These are phyloP conservation scores for Saccharomycopsis sp. DNA, from an alignment of 805 yeast genomes.

Conservation along the genomic window DNA sequence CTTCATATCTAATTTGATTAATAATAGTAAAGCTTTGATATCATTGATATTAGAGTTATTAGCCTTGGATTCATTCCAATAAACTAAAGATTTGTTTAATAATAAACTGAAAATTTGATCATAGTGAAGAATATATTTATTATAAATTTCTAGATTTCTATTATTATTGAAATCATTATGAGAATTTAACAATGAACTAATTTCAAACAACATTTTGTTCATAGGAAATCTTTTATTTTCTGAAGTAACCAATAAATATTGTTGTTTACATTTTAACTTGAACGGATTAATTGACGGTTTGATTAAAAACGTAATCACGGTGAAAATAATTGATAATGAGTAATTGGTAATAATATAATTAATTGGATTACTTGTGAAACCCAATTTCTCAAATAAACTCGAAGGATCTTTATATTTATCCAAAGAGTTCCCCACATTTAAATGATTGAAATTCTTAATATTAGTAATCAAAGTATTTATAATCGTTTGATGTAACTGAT, in stretches of 20 bases:
- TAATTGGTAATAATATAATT: neutral
- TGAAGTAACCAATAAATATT: neutral
- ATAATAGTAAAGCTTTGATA: neutral
- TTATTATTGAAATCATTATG: neutral
- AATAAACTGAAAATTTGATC: constrained; percentile 3
- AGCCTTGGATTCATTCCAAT: constrained; percentile 12
- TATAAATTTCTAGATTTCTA: neutral
- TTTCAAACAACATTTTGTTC: constrained; percentile 2
- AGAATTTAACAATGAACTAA: neutral
- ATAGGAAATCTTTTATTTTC: constrained; percentile 7
- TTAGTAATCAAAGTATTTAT: neutral
- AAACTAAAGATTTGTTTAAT: constrained; percentile 4
- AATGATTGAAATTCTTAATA: constrained; percentile 3
- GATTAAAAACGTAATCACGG: neutral
- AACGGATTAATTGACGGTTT: neutral
- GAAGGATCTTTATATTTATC: neutral
- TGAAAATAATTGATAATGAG: neutral
- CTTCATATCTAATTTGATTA: constrained; percentile 6
- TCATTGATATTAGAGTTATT: neutral
- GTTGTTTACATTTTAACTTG: constrained; percentile 1
- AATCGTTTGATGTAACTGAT: neutral
- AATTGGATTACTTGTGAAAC: constrained; percentile 7
- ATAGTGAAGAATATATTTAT: neutral
- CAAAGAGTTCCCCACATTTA: neutral
- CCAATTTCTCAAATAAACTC: constrained; percentile 4